phyloP scores from a whole-genome alignment of 352 stramenopile species.

The Elongisporangium senticosum region DNA sequence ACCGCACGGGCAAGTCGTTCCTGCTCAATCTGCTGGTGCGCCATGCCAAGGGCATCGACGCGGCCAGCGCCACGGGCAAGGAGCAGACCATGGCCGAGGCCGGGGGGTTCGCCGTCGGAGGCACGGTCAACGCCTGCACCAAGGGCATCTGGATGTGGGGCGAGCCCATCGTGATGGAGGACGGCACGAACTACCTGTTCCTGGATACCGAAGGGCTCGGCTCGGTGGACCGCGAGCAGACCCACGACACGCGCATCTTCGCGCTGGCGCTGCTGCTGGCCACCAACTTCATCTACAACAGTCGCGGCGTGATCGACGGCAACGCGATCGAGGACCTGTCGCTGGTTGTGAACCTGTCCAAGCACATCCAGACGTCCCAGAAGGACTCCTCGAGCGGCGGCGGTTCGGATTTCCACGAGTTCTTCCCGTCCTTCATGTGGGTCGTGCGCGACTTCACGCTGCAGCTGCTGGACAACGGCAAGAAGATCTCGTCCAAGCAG shows the following conservation, averaged over 20 bases:
- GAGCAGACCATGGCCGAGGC: conserved; percentile 6
- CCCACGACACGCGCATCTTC: conserved; percentile 89
- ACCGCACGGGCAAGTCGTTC: conserved; percentile 89
- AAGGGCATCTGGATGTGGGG: conserved; percentile 93
- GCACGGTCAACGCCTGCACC: conserved; percentile 85
- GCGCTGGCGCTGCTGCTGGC: conserved; percentile 79
- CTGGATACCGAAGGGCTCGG: conserved; percentile 88
- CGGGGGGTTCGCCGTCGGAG: conserved; percentile 74
- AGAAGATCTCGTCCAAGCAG: conserved; percentile 83
- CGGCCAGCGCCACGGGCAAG: conserved; percentile 5
- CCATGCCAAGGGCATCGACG: conserved; percentile 39
- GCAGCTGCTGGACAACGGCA: conserved; percentile 80
- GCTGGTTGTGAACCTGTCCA: conserved; percentile 88
- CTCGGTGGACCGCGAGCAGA: conserved; percentile 77
- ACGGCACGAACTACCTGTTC: conserved; percentile 75
- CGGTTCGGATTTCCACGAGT: conserved; percentile 55
- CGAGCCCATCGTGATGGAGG: conserved; percentile 58
- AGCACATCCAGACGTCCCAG: conserved; percentile 82
- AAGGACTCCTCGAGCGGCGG: conserved; percentile 14
- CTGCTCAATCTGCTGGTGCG: conserved; percentile 83
- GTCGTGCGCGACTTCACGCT: conserved; percentile 89
- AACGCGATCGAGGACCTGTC: conserved; percentile 88
- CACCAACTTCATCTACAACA: conserved; percentile 91
- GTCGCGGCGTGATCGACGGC: conserved; percentile 83
- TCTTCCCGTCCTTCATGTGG: conserved; percentile 88